phyloP scores from a whole-genome alignment of 768 basidiomycete species.

The Tricholomella constricta region DNA sequence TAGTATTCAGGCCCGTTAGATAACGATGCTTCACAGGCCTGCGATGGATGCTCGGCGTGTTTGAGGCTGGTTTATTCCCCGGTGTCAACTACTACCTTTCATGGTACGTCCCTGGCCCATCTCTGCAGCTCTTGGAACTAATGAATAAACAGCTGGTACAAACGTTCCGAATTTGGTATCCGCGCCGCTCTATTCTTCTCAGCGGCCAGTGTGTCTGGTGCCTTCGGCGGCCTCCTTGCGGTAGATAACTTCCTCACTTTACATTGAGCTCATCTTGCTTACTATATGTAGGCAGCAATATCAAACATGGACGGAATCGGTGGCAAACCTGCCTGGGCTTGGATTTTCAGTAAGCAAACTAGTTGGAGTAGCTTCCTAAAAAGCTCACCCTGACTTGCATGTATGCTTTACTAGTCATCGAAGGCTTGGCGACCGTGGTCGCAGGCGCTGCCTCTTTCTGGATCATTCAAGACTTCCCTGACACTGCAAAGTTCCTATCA shows the following conservation, averaged over 20 bases:
- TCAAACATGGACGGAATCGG: conserved; percentile 73
- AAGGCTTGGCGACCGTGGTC: conserved; percentile 69
- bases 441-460: conserved; percentile 68
- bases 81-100: conserved; percentile 75
- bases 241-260: conserved; percentile 41
- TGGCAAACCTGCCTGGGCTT: conserved; percentile 65
- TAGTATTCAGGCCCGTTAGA: too few species aligned
- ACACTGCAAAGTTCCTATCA: conserved; percentile 76
- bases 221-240: conserved; percentile 76
- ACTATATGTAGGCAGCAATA: conserved; percentile 53
- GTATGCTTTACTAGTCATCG: conserved; percentile 43
- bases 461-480: conserved; percentile 83
- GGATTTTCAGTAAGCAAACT: conserved; percentile 67
- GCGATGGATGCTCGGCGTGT: conserved; percentile 71
- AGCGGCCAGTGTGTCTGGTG: conserved; percentile 80
- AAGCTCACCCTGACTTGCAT: background rate
- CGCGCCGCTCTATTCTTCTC: conserved; percentile 70
- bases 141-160: conserved; percentile 44
- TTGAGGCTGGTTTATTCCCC: conserved; percentile 71
- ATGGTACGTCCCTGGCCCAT: conserved; percentile 43
- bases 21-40: conserved; percentile 43
- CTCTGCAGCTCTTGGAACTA: background rate
- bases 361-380: background rate
- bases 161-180: conserved; percentile 77
- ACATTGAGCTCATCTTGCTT: background rate